Base-by-base conservation (phyloP, 163 green algal genomes). In the Scenedesmus sp. region DNA sequence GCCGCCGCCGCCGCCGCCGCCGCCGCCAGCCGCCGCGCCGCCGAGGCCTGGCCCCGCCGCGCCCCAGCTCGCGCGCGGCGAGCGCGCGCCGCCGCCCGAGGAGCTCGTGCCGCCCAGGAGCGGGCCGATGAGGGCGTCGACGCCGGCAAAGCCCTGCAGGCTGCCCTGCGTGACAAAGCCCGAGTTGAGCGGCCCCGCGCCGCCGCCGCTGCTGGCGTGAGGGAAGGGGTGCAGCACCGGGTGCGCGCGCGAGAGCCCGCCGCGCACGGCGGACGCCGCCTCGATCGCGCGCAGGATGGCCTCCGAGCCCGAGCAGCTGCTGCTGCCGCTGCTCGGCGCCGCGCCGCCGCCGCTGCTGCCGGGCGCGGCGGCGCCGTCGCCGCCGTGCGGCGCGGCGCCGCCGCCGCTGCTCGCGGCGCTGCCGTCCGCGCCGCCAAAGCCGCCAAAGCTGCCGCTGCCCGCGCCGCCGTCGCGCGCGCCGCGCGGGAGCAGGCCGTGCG, bases 121-220 rank as follows among this genome's bases (percentile, higher is more conserved):
- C 15, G 15, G n/a, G 51, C 67, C 67, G 13, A 76, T 76, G 14
- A 76, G 51, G 2, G 31, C 22, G 31, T 76, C 67, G 0, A 34
- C 67, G 24, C 33, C 51, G 18, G 67, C 67, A 76, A 76, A 76
- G n/a, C 67, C 67, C 34, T 76, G 67, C 51, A 76, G 22, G 44
- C 50, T 65, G 15, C 67, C 67, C 53, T 76, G 67, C 15, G 47
- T 75, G 18, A 75, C 18, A 50, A 58, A 31, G 15, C 36, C 66
- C 4, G 29, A n/a, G 5, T 29, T 63, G 17, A 15, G 29, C 31
- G 48, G 47, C 29, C 22, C 50, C 29, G 11, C 17, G 26, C 34
- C 44, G 48, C 10, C 45, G 51, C 31, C 34, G 31, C 22, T 56
- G n/a, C 33, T 56, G 31, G 47, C 11, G 44, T 11, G 54, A 24